Percentiles rank a stretch among this genome's conserved stretches.
These are phyloP conservation scores for Daldinia vernicosa DNA, from an alignment of 495 filamentous ascomycete species.

Conservation along the genomic window DNA sequence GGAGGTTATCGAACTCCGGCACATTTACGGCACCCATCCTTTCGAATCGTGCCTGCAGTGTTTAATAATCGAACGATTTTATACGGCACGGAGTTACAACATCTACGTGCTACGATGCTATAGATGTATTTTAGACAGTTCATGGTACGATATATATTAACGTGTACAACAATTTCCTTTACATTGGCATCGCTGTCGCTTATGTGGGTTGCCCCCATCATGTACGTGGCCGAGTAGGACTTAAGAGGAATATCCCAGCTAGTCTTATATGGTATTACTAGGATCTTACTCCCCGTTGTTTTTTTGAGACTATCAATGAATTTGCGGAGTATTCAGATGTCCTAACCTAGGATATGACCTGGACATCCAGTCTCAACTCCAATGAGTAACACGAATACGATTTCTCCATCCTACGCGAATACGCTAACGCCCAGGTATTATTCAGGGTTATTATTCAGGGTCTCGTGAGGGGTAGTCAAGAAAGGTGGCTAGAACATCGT, in stretches of 20 bases:
- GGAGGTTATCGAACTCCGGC: constrained; percentile 67
- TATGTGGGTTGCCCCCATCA: neutral
- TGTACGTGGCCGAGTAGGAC: neutral
- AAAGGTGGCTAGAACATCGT: constrained; percentile 9
- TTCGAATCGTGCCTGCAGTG: neutral
- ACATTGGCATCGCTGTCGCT: neutral
- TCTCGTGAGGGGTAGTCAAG: neutral
- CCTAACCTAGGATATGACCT: neutral
- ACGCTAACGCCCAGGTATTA: neutral
- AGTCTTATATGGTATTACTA: neutral
- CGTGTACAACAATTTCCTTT: neutral
- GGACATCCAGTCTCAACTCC: neutral
- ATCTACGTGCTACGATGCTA: neutral
- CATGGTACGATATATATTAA: neutral
- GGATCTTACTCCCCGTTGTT: neutral
- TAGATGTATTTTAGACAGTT: neutral
- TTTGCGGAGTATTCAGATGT: neutral
- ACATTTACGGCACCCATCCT: constrained; percentile 36
- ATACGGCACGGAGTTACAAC: neutral
- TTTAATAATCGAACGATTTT: neutral
- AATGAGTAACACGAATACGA: constrained; percentile 25
- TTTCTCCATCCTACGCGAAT: neutral
- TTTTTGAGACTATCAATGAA: neutral
- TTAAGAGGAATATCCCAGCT: neutral
- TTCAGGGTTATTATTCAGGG: neutral